Conservation (phyloP, 1,139 yeast genomes). For the Saccharomycopsis hybrid region DNA sequence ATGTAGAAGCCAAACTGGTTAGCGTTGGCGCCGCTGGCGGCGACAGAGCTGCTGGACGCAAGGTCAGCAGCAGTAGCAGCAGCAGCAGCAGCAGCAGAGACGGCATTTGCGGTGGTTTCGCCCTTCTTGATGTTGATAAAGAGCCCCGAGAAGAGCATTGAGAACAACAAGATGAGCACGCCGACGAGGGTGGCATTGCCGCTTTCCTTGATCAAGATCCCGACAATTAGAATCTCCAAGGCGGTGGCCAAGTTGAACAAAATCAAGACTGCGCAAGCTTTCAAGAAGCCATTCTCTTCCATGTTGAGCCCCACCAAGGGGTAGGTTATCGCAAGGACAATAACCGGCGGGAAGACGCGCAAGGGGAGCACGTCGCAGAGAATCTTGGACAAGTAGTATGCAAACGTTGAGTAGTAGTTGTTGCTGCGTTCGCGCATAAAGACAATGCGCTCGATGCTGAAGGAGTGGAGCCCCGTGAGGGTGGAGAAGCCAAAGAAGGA, state of each 20-base stretch:
- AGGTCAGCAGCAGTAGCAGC: background rate
- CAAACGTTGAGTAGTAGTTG: slow-evolving; percentile 81
- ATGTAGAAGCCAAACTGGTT: slow-evolving; percentile 45
- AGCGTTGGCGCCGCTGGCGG: background rate
- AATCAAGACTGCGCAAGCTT: slow-evolving; percentile 62
- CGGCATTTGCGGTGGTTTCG: slow-evolving; percentile 5
- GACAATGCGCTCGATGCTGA: slow-evolving; percentile 79
- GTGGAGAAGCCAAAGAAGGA: slow-evolving; percentile 93
- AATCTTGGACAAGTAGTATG: slow-evolving; percentile 80
- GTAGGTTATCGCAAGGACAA: slow-evolving; percentile 78
- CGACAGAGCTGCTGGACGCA: no score
- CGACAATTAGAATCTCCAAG: slow-evolving; percentile 76
- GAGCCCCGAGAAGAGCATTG: slow-evolving; percentile 85
- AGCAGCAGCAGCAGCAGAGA: background rate
- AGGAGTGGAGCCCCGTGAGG: slow-evolving; percentile 82
- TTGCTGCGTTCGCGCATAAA: slow-evolving; percentile 91
- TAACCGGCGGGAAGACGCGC: slow-evolving; percentile 82
- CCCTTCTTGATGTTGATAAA: slow-evolving; percentile 52
- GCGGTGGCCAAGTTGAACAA: slow-evolving; percentile 84
- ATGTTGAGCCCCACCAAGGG: slow-evolving; percentile 86
- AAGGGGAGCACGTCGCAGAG: slow-evolving; percentile 86
- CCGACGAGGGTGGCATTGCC: slow-evolving; percentile 91
- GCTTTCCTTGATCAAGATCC: slow-evolving; percentile 81
- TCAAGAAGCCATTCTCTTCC: slow-evolving; percentile 71
- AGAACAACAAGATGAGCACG: slow-evolving; percentile 73